Evolutionary conservation across 2,329 filamentous ascomycete species (phyloP), one percentile per base, ranked within the genome.

Genomic region (Penicillium sp.): DNA sequence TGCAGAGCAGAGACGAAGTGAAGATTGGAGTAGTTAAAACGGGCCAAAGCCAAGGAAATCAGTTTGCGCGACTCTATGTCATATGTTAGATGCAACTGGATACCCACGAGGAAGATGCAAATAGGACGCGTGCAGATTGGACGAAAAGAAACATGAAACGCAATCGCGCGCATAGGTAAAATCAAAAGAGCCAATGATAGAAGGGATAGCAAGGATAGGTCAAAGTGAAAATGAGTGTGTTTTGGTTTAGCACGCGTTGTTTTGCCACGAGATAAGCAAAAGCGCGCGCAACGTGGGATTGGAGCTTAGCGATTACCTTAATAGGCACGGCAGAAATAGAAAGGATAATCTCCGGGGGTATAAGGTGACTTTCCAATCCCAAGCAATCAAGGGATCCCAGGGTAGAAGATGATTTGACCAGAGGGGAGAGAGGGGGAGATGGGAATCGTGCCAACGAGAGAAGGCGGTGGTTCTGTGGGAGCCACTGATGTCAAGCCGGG

Each of bases 221-320:
- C 31, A 33, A 33, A 33, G 31, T 33, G 41, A 47, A 17, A 33
- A 43, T 17, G 43, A 36, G 23, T 33, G 53, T 51, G 47, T 56
- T 51, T 53, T 51, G 49, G 25, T 48, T 49, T 33, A 39, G 62
- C 61, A 64, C 56, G 64, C 59, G 62, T 66, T 65, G 61, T 67
- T 66, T 63, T 63, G 59, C 41, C 58, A 53, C 41, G 41, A 65
- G 48, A 49, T 54, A 51, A 57, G 48, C 39, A 45, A 51, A 51
- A 31, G 52, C 42, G 56, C 55, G 64, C 62, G 41, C 39, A 53
- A 53, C 50, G 62, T 65, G 62, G 63, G 59, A 63, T 62, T 63
- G 61, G 61, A 58, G 57, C 51, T 59, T 41, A 45, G 50, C 50
- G 41, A 43, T 55, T 63, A 61, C 58, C 62, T 58, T 56, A 47